Conservation (phyloP, 805 yeast species). For the Saturnispora sekii region DNA sequence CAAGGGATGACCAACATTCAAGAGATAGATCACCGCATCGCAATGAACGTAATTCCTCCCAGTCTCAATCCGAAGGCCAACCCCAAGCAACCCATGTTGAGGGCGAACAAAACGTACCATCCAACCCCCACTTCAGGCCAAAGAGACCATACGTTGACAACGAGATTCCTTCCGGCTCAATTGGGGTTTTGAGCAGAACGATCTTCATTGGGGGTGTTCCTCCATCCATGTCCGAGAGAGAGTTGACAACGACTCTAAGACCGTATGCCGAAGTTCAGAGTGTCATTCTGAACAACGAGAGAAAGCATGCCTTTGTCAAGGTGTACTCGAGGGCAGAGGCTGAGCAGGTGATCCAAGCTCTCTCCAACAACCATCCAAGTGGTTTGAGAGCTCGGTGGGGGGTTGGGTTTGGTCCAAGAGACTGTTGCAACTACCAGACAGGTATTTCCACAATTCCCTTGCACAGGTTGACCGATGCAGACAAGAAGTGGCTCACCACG, state of each 20-base stretch:
- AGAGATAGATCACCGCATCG: constrained; percentile 46
- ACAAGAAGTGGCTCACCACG: constrained; percentile 73
- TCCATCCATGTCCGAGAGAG: constrained; percentile 64
- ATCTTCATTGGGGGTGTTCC: constrained; percentile 93
- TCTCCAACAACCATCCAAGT: constrained; percentile 55
- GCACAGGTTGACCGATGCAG: constrained; percentile 87
- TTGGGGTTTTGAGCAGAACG: constrained; percentile 83
- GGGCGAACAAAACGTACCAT: constrained; percentile 59
- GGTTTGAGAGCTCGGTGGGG: constrained; percentile 91
- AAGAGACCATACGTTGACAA: constrained; percentile 63
- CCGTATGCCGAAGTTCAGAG: constrained; percentile 91
- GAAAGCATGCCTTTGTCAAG: constrained; percentile 94
- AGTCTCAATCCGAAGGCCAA: neutral
- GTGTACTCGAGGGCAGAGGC: constrained; percentile 90
- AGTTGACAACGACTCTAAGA: constrained; percentile 57
- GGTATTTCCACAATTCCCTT: constrained; percentile 86
- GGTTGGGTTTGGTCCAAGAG: constrained; percentile 98
- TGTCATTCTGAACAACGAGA: constrained; percentile 73
- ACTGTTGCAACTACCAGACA: constrained; percentile 89
- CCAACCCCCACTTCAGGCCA: constrained; percentile 70
- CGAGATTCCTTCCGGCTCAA: constrained; percentile 62
- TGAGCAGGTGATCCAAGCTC: constrained; percentile 63
- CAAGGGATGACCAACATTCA: constrained; percentile 28
- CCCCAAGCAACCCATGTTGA: constrained; percentile 29
- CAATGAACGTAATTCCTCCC: constrained; percentile 3